A percentile compares a stretch with the other conserved stretches of the same genome.
Evolutionary conservation across 345 rosid genomes (phyloP).

Genomic region (Isatis tinctoria): DNA sequence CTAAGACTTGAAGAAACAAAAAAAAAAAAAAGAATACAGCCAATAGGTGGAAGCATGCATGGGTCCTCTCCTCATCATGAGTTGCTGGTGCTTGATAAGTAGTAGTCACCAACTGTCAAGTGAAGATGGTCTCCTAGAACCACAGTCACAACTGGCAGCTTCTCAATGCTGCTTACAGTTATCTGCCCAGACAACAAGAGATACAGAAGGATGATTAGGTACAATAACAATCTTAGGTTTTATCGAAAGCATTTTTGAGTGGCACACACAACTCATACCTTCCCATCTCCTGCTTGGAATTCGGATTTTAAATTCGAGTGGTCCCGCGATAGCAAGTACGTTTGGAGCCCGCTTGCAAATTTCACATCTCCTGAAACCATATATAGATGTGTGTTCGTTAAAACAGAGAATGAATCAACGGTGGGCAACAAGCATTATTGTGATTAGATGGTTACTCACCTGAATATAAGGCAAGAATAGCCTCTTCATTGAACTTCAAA

Average conservation of each 20-base stretch:
- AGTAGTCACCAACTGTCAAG: slow-evolving; percentile 57
- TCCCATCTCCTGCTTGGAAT: slow-evolving; percentile 67
- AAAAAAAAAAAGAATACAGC: neutral
- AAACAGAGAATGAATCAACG: neutral
- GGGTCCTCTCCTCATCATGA: neutral
- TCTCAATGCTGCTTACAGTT: slow-evolving; percentile 50
- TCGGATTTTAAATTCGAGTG: slow-evolving; percentile 58
- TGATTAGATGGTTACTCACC: slow-evolving; percentile 40
- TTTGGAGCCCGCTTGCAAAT: slow-evolving; percentile 48
- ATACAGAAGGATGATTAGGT: neutral
- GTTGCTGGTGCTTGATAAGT: slow-evolving; percentile 16
- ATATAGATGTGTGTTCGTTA: neutral
- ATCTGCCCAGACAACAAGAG: slow-evolving; percentile 37
- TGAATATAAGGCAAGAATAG: slow-evolving; percentile 50
- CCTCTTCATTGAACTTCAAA: slow-evolving; percentile 49
- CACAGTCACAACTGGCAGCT: slow-evolving; percentile 46
- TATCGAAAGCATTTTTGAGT: neutral
- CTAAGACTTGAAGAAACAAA: neutral
- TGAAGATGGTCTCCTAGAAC: slow-evolving; percentile 55
- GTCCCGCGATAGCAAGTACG: slow-evolving; percentile 75
- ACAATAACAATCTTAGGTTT: neutral
- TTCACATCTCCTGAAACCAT: slow-evolving; percentile 58
- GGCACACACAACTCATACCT: slow-evolving; percentile 42
- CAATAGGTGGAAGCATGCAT: neutral
- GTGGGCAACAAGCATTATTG: neutral